Evolutionary conservation across 495 filamentous ascomycete genomes (phyloP), one percentile per base, ranked within the genome.

Genomic region (Hypoxylon trugodes): DNA sequence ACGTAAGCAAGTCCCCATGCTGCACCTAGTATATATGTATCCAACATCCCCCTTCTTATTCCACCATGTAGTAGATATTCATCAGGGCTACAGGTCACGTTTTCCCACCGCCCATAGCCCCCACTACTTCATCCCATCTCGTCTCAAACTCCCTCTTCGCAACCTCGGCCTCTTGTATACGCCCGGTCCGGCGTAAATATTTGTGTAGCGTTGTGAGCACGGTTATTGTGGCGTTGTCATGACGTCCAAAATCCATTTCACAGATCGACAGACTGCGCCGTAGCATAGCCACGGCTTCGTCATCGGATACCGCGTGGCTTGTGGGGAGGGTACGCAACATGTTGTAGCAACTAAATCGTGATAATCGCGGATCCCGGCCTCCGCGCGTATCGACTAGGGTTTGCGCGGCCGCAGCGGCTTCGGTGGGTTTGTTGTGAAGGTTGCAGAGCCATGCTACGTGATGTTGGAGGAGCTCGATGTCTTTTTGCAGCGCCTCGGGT

Each of bases 31-130:
- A 24, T 45, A 26, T 16, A n/a, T 24, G 41, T 12, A 33, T 18
- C 9, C 15, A 2, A 13, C 30, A 30, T 26, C 33, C 38, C 53
- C 21, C 43, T 24, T 12, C 26, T 46, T 18, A 57, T 64, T 64
- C 28, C 60, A 64, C 53, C 60, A 64, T 58, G 60, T 52, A 64
- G 60, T 64, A 64, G 46, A 53, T 52, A 64, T 64, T 64, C 60
- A 64, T 64, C 40, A 64, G 60, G 60, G 60, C 60, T 18, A 10
- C 54, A 35, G 61, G 54, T 65, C 61, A 65, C 18, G 25, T 32
- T 1, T 53, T 32, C 15, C 22, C 8, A 7, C 24, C 18, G 13
- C 7, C 10, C 16, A 52, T 26, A 1, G 48, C 53, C 3, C 25
- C 42, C 13, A 53, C 35, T 7, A 49, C 54, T 30, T 65, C 61